phyloP scores from a whole-genome alignment of 2,329 filamentous ascomycete species.

The Stagonosporopsis cucurbitacearum region DNA sequence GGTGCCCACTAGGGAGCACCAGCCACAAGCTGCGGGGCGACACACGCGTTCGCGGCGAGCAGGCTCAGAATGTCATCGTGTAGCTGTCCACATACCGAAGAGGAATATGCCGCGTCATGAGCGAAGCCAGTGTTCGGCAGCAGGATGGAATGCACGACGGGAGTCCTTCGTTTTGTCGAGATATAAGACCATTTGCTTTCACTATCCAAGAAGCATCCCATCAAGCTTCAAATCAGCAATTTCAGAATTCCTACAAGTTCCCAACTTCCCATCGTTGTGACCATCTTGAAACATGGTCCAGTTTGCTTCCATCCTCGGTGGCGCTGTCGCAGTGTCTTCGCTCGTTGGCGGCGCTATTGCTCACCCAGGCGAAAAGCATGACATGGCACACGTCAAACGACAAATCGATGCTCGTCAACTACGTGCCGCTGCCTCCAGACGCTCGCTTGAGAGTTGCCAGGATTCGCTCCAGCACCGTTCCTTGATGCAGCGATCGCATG shows the following conservation, averaged over 20 bases:
- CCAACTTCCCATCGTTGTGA: background rate
- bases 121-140: constrained; percentile 12
- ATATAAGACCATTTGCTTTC: constrained; percentile 4
- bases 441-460: constrained; percentile 29
- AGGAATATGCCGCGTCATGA: constrained; percentile 19
- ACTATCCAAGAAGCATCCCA: background rate
- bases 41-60: constrained; percentile 16
- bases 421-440: constrained; percentile 26
- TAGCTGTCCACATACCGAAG: constrained; percentile 2
- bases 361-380: constrained; percentile 46
- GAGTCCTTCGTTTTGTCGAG: background rate
- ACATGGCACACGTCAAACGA: constrained; percentile 37
- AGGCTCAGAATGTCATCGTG: constrained; percentile 9
- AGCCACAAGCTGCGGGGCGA: constrained; percentile 6
- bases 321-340: constrained; percentile 25
- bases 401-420: constrained; percentile 37
- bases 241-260: background rate
- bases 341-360: constrained; percentile 28
- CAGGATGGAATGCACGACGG: background rate
- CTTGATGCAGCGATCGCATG: constrained; percentile 28
- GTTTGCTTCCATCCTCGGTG: constrained; percentile 26
- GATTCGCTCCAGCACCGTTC: constrained; percentile 25
- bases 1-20: background rate
- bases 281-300: constrained; percentile 24
- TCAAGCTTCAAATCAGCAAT: background rate